Evolutionary conservation across 2,329 filamentous ascomycete species (phyloP).

Genomic region (Microcera coccophila): DNA sequence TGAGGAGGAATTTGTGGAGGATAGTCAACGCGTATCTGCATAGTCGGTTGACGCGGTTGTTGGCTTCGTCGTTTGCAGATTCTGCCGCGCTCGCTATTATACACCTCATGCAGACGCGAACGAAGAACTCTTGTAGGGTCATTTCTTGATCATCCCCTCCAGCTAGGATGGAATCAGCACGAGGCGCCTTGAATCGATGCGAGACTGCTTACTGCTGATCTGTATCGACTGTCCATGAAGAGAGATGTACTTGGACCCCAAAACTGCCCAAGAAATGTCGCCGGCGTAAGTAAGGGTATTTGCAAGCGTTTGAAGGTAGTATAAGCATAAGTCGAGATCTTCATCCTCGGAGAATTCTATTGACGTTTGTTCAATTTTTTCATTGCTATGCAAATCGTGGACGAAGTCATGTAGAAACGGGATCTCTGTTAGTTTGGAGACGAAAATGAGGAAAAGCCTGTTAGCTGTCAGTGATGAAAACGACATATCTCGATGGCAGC

Average conservation of each 20-base stretch:
- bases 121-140: constrained; percentile 64
- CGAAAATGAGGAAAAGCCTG: constrained; percentile 60
- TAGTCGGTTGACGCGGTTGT: constrained; percentile 57
- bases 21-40: constrained; percentile 68
- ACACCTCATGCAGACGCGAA: constrained; percentile 62
- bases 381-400: constrained; percentile 14
- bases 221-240: constrained; percentile 29
- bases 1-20: constrained; percentile 65
- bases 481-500: not conserved
- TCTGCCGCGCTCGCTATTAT: constrained; percentile 36
- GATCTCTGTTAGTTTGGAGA: constrained; percentile 54
- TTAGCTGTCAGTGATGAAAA: not conserved
- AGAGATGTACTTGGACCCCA: constrained; percentile 56
- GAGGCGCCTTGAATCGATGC: too few relatives aligned
- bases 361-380: constrained; percentile 14
- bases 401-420: constrained; percentile 42
- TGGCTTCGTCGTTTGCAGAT: constrained; percentile 23
- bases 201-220: constrained; percentile 49
- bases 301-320: constrained; percentile 71
- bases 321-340: constrained; percentile 72
- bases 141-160: constrained; percentile 51
- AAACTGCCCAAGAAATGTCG: constrained; percentile 64
- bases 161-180: constrained; percentile 35
- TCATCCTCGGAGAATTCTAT: constrained; percentile 49
- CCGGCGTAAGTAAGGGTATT: constrained; percentile 66